Percentiles rank a stretch among this genome's conserved stretches.
phyloP scores from a whole-genome alignment of 257 asterid genomes.

The Solanum rostratum region DNA sequence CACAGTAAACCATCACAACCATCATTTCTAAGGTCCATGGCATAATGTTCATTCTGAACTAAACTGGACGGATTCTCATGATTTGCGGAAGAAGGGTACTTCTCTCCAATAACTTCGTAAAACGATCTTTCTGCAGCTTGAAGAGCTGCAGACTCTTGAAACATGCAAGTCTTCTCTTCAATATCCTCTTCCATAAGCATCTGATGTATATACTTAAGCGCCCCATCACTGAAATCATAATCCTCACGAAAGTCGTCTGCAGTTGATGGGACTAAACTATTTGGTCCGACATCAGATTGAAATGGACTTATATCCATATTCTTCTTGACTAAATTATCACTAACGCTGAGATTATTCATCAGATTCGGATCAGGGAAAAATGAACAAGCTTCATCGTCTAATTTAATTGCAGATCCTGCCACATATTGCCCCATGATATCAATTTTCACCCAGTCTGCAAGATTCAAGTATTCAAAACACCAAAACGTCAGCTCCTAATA shows the following conservation, averaged over 20 bases:
- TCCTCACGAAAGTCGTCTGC: constrained; percentile 27
- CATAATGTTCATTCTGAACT: constrained; percentile 8
- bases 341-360: neutral
- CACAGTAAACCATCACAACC: neutral
- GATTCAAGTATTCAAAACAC: neutral
- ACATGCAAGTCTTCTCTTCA: constrained; percentile 46
- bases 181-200: constrained; percentile 73
- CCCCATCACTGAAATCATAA: constrained; percentile 44
- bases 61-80: constrained; percentile 13
- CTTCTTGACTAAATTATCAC: neutral
- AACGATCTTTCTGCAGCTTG: constrained; percentile 59
- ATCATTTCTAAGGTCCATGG: constrained; percentile 8
- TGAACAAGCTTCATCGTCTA: neutral
- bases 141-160: constrained; percentile 51
- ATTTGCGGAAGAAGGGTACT: constrained; percentile 35
- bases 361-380: neutral
- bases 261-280: neutral
- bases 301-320: neutral
- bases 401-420: neutral
- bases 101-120: constrained; percentile 53
- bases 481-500: neutral
- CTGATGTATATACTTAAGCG: constrained; percentile 50
- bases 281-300: neutral
- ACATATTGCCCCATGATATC: neutral
- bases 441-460: neutral